Conservation (phyloP, 306 rosid genomes). For the Glycyrrhiza uralensis region DNA sequence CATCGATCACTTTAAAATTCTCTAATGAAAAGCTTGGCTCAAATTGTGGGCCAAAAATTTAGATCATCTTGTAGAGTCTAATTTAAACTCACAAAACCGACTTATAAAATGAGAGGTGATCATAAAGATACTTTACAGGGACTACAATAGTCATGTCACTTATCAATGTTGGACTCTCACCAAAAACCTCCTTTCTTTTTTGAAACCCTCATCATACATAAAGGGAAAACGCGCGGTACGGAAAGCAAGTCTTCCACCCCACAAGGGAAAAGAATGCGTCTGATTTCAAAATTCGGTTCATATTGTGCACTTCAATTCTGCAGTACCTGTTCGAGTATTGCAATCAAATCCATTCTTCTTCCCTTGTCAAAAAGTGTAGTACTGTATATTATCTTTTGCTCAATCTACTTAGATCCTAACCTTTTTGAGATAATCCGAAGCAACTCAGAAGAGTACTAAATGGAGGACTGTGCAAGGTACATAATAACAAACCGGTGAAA, state of each 20-base stretch:
- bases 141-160: no score
- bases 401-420: neutral
- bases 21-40: no score
- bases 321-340: neutral
- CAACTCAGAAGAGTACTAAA: neutral
- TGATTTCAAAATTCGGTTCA: constrained; percentile 2
- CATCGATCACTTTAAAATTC: no score
- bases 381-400: neutral
- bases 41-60: no score
- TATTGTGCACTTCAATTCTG: neutral
- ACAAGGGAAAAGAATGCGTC: neutral
- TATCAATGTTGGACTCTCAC: no score
- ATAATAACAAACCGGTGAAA: neutral
- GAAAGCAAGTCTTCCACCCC: neutral
- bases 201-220: neutral
- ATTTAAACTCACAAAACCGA: no score
- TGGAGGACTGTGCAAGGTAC: neutral
- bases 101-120: no score
- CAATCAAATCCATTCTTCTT: neutral
- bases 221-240: neutral
- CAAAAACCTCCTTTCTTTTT: no score
- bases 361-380: neutral
- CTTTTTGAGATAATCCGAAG: constrained; percentile 5
- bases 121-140: no score
- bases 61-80: no score